phyloP scores from a whole-genome alignment of 306 rosid species.

The Rosa multiflora region DNA sequence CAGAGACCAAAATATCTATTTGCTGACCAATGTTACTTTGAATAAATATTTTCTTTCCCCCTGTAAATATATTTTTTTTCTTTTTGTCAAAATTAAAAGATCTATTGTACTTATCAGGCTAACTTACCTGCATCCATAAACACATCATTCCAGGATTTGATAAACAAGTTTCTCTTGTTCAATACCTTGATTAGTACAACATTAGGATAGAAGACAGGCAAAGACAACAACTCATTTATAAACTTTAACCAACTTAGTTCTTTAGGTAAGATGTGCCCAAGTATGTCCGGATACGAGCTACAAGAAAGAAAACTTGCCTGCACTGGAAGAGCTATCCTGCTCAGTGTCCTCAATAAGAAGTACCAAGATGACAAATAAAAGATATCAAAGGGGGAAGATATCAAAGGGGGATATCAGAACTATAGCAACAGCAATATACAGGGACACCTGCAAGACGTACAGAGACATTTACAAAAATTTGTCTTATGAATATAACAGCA shows the following conservation, averaged over 20 bases:
- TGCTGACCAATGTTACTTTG: neutral
- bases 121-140: neutral
- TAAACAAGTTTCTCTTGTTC: neutral
- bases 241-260: neutral
- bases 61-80: neutral
- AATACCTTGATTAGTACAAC: neutral
- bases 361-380: slow-evolving; percentile 80
- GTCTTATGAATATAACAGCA: neutral
- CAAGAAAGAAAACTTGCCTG: slow-evolving; percentile 59
- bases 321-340: slow-evolving; percentile 77
- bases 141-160: neutral
- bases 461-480: neutral
- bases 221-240: neutral
- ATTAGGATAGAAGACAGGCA: neutral
- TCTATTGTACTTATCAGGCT: neutral
- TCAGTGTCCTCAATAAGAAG: slow-evolving; percentile 76
- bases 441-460: slow-evolving; percentile 64
- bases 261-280: neutral
- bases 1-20: neutral
- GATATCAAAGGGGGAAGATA: slow-evolving; percentile 85
- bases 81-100: neutral
- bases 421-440: slow-evolving; percentile 64
- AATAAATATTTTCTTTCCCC: too few relatives aligned
- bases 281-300: neutral
- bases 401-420: slow-evolving; percentile 83